Evolutionary conservation across 2,329 filamentous ascomycete species (phyloP).

Genomic region (Pseudogymnoascus sp.): DNA sequence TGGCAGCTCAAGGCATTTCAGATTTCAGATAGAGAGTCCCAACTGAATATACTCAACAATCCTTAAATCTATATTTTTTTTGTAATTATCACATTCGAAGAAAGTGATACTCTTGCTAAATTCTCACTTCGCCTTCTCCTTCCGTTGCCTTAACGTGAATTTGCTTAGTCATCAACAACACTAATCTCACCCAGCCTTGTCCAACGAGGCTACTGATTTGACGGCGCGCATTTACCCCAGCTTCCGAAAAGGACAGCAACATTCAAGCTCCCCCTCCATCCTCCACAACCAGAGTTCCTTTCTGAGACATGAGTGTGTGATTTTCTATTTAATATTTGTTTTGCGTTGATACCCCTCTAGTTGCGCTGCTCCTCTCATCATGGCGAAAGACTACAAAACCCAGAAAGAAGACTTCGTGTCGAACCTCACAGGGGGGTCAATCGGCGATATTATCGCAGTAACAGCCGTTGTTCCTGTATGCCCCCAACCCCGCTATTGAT

Average conservation of each 20-base stretch:
- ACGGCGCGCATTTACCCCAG: constrained; percentile 1
- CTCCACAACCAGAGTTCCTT: not conserved
- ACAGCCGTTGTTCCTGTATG: constrained; percentile 78
- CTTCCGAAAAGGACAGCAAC: constrained; percentile 4
- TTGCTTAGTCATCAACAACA: not conserved
- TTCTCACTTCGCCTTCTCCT: not conserved
- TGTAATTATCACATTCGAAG: not conserved
- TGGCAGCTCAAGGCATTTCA: not conserved
- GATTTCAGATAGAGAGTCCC: not conserved
- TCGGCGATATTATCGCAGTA: constrained; percentile 81
- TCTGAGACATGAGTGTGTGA: not conserved
- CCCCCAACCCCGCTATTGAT: constrained; percentile 20
- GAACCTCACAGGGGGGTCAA: constrained; percentile 74
- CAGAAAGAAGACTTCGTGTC: constrained; percentile 95
- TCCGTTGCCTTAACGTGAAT: not conserved
- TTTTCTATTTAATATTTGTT: constrained; percentile 6
- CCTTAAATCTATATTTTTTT: not conserved
- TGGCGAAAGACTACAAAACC: constrained; percentile 67
- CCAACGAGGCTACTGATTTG: constrained; percentile 3
- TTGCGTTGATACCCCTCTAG: constrained; percentile 1
- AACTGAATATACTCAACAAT: not conserved
- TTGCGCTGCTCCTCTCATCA: constrained; percentile 15
- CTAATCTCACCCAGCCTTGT: not conserved
- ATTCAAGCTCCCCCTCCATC: not conserved
- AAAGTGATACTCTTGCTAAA: not conserved